Evolutionary conservation across 805 yeast genomes (phyloP), one percentile per base, ranked within the genome.

Genomic region (Myxozyma lipomycoides): DNA sequence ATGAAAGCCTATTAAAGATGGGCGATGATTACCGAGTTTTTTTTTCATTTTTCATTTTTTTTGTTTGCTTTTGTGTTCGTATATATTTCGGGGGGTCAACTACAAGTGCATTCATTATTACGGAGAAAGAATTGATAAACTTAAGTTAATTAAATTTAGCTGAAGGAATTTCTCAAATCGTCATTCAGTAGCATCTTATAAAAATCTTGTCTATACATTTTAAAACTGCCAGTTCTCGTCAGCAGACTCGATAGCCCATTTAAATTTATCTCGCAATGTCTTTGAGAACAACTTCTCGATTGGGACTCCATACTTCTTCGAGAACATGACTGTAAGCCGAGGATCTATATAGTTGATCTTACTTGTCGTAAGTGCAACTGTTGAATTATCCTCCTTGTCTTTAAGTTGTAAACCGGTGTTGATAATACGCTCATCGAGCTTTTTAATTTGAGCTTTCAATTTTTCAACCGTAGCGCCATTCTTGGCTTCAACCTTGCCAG

Each of bases 301-400:
- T 5, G 98, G 98, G 19, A 91, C 96, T 48, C 79, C 75, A 65
- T 72, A 88, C 68, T 82, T 86, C 68, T 89, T 90, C 46, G 95
- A 78, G 64, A 89, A 91, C 77, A 86, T 81, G 22, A 88, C 96
- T 0, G 95, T 82, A 60, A 91, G 72, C 58, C 98, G 76, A 23
- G 98, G 98, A 68, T 91, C 98, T 53, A 91, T 91, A 73, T 91
- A 91, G 68, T 91, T 91, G 76, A 86, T 81, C 72, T 91, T 91
- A 23, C 95, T 86, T 0, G 98, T 91, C 42, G 95, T 89, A 59
- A 91, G 73, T 0, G 97, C 90, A 24, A 91, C 97, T 59, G 86
- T 86, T 0, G 96, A 86, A 66, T 90, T 90, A 65, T 89, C 97
- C 66, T 91, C 95, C 67, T 86, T 89, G 66, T 90, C 97, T 67